Conservation (phyloP, 148 eudicot species). For the Cornus suecica region DNA sequence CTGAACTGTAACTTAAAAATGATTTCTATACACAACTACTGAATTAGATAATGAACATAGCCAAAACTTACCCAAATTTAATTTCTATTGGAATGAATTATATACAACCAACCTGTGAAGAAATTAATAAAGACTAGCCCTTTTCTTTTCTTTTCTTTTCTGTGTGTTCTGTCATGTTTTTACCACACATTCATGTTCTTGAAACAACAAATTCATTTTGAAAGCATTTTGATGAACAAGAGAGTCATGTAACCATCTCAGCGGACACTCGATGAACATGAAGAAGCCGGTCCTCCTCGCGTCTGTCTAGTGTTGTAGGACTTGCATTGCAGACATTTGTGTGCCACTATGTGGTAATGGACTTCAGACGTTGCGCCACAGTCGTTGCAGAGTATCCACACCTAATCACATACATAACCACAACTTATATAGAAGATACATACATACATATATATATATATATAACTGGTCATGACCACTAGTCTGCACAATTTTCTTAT, state of each 20-base stretch:
- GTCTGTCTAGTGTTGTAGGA: conserved; percentile 76
- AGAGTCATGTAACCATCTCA: conserved; percentile 5
- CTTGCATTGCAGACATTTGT: conserved; percentile 55
- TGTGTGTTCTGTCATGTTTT: too few species aligned
- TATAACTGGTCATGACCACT: too few species aligned
- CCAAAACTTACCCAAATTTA: too few species aligned
- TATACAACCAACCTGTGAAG: too few species aligned
- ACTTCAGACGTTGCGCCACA: conserved; percentile 58
- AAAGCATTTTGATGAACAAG: background rate
- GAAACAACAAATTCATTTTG: background rate
- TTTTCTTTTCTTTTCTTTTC: too few species aligned
- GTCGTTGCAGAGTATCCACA: conserved; percentile 79
- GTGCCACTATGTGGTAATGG: conserved; percentile 61
- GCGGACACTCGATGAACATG: conserved; percentile 19
- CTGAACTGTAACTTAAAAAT: too few species aligned
- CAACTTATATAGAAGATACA: background rate
- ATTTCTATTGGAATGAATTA: too few species aligned
- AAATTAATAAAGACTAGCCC: too few species aligned
- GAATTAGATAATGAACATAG: too few species aligned
- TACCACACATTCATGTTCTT: too few species aligned
- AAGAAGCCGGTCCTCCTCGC: conserved; percentile 29
- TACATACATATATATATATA: too few species aligned
- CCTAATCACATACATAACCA: conserved; percentile 22
- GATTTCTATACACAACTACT: too few species aligned
- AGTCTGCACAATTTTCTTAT: background rate